These are phyloP conservation scores for Datura wrightii DNA, from an alignment of 257 asterid genomes.

Conservation along the genomic window DNA sequence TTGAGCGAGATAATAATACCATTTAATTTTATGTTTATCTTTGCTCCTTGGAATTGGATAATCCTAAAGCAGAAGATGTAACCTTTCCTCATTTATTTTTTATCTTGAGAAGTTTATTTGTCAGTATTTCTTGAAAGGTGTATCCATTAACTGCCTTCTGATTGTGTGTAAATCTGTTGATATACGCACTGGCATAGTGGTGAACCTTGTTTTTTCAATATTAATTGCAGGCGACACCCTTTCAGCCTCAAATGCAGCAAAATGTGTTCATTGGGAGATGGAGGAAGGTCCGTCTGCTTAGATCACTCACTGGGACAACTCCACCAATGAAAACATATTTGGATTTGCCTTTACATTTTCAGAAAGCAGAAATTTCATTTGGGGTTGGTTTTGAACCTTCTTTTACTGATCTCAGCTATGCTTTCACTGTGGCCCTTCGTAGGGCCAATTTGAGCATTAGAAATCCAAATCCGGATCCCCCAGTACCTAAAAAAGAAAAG, in stretches of 20 bases:
- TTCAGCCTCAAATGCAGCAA: slow-evolving; percentile 92
- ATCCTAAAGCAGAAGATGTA: background rate
- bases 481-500: slow-evolving; percentile 39
- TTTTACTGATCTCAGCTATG: slow-evolving; percentile 64
- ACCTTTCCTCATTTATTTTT: background rate
- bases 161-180: slow-evolving; percentile 13
- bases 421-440: slow-evolving; percentile 43
- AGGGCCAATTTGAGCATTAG: slow-evolving; percentile 43
- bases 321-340: slow-evolving; percentile 95
- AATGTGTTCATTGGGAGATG: slow-evolving; percentile 90
- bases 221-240: slow-evolving; percentile 89
- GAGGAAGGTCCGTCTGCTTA: slow-evolving; percentile 90
- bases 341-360: slow-evolving; percentile 92
- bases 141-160: slow-evolving; percentile 19
- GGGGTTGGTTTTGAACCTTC: slow-evolving; percentile 95
- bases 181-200: slow-evolving; percentile 20
- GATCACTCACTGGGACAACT: slow-evolving; percentile 96
- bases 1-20: slow-evolving; percentile 6
- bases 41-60: slow-evolving; percentile 17
- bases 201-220: slow-evolving; percentile 23
- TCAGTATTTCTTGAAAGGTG: slow-evolving; percentile 4
- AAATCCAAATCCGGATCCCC: slow-evolving; percentile 33
- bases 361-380: slow-evolving; percentile 91
- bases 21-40: background rate
- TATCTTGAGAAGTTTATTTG: slow-evolving; percentile 1